Percentiles rank a stretch among this genome's conserved stretches.
Evolutionary conservation across 1,284 basidiomycete genomes (phyloP).

Genomic region (Ceratorhiza oryzae-sativae): DNA sequence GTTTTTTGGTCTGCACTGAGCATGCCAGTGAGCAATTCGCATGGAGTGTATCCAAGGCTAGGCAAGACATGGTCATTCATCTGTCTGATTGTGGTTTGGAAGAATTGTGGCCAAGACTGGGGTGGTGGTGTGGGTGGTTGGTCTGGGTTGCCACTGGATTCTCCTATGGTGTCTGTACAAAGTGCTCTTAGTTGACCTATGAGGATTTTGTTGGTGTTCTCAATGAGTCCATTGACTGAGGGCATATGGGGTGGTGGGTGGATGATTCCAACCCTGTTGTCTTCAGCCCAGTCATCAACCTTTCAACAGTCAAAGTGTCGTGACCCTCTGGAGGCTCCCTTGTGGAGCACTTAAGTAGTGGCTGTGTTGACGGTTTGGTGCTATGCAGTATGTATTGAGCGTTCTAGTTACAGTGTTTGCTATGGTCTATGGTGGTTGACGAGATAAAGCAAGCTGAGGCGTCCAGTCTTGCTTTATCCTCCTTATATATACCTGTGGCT

Average conservation of each 20-base stretch:
- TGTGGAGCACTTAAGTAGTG: no score
- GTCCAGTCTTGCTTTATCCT: no score
- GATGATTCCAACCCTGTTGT: constrained; percentile 44
- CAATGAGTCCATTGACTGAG: constrained; percentile 53
- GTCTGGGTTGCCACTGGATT: constrained; percentile 1
- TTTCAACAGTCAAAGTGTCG: constrained; percentile 53
- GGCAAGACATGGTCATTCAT: constrained; percentile 43
- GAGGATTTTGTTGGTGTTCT: constrained; percentile 50
- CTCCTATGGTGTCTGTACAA: constrained; percentile 50
- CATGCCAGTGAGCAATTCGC: constrained; percentile 42
- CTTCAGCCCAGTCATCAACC: constrained; percentile 48
- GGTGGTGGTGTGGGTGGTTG: constrained; percentile 1
- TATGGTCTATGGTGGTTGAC: no score
- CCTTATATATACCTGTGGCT: no score
- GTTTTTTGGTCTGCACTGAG: not conserved
- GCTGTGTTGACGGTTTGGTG: no score
- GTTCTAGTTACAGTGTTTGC: no score
- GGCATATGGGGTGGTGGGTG: constrained; percentile 52
- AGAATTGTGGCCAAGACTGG: constrained; percentile 41
- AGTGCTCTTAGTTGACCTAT: constrained; percentile 48
- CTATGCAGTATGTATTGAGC: no score
- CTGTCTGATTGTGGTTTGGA: constrained; percentile 33
- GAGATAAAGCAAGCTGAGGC: no score
- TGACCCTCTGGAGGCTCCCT: no score
- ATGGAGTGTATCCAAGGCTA: constrained; percentile 38